These are phyloP conservation scores for Coriaria nepalensis DNA, from an alignment of 306 rosid genomes.

Conservation along the genomic window DNA sequence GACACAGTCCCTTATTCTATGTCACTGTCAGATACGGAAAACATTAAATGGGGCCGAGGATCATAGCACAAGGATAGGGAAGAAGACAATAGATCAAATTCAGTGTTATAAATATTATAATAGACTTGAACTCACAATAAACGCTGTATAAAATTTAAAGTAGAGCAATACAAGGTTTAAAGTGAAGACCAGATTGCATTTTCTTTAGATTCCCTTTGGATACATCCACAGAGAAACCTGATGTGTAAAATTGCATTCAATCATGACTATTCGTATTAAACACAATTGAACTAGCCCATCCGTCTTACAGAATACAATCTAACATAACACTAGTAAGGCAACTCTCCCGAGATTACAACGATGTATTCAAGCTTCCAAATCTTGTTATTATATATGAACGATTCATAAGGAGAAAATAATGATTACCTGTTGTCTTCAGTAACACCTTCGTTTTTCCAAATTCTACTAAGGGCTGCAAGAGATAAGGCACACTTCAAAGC, in stretches of 20 bases:
- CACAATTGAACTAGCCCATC: not conserved
- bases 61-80: too few relatives aligned
- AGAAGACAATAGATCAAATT: not conserved
- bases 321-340: not conserved
- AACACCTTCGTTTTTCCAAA: constrained; percentile 65
- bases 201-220: not conserved
- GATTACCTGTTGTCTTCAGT: constrained; percentile 78
- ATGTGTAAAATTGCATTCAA: too few relatives aligned
- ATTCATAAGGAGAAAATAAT: not conserved
- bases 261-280: too few relatives aligned
- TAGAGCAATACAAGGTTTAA: not conserved
- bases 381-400: too few relatives aligned
- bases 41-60: too few relatives aligned
- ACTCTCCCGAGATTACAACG: not conserved
- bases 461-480: constrained; percentile 47
- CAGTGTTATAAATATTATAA: not conserved
- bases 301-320: not conserved
- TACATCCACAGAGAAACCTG: too few relatives aligned
- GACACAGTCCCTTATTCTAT: not conserved
- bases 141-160: not conserved
- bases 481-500: constrained; percentile 83
- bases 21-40: too few relatives aligned
- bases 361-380: too few relatives aligned
- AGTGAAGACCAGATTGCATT: not conserved
- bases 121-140: not conserved